Percentiles rank a stretch among this genome's conserved stretches.
Evolutionary conservation across 1,284 basidiomycete genomes (phyloP).

Genomic region (Rhodofomes roseus): DNA sequence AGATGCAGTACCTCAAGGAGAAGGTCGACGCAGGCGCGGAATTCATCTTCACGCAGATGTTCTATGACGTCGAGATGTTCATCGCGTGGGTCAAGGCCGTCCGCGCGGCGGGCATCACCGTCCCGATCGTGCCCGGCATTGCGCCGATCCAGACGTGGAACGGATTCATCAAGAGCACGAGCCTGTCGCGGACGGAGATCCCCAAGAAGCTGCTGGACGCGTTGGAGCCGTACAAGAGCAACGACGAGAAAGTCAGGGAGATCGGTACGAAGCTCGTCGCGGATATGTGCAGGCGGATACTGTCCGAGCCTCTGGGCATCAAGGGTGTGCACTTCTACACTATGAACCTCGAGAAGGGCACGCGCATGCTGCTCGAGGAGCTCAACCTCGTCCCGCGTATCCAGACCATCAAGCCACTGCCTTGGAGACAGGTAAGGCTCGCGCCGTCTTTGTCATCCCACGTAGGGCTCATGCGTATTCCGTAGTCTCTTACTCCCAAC

Average conservation of each 20-base stretch:
- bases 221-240: constrained; percentile 87
- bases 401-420: constrained; percentile 85
- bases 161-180: constrained; percentile 91
- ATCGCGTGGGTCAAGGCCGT: constrained; percentile 83
- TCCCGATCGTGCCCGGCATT: constrained; percentile 95
- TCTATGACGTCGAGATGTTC: constrained; percentile 88
- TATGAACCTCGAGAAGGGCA: constrained; percentile 96
- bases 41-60: constrained; percentile 96
- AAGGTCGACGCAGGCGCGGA: constrained; percentile 86
- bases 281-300: constrained; percentile 82
- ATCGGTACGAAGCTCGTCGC: constrained; percentile 87
- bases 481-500: constrained; percentile 81
- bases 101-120: constrained; percentile 82
- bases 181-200: constrained; percentile 81
- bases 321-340: constrained; percentile 95
- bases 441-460: not conserved
- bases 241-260: constrained; percentile 88
- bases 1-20: constrained; percentile 84
- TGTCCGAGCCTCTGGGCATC: constrained; percentile 78
- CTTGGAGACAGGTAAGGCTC: constrained; percentile 80
- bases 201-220: constrained; percentile 79
- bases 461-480: constrained; percentile 6
- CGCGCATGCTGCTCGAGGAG: constrained; percentile 88
- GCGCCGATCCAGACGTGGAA: constrained; percentile 99
- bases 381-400: constrained; percentile 81